Evolutionary conservation across 2,329 filamentous ascomycete species (phyloP), one percentile per base, ranked within the genome.

Genomic region (Pseudocercospora eumusae): DNA sequence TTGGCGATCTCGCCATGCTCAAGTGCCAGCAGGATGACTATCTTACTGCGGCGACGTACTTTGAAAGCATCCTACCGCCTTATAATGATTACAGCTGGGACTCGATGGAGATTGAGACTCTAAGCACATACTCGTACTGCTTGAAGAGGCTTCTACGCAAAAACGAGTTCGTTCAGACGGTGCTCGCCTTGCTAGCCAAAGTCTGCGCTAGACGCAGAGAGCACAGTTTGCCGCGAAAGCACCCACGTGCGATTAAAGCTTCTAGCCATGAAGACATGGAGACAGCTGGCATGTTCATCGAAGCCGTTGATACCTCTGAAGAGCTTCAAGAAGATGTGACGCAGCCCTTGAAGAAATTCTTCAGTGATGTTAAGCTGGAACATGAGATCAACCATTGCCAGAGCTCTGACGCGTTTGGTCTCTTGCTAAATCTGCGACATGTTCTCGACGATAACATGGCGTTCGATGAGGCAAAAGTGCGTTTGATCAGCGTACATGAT

Each of bases 91-190:
- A 84, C 60, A 85, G 88, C 50, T 98, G 95, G 93, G 86, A 84
- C 57, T 80, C 88, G 0, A 81, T 96, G 11, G 92, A 98, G 72
- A 80, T 92, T 3, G 89, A 89, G 0, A 90, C 96, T 84, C 82
- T 98, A 5, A 85, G 91, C 66, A 89, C 97, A 82, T 95, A 97
- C 73, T 86, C 90, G 0, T 84, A 85, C 54, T 98, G 93, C 74
- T 82, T 99, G 27, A 88, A 90, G 66, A 84, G 91, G 68, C 83
- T 96, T 27, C 82, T 89, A 54, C 86, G 87, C 13, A 86, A 87
- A 63, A 89, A 93, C 57, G 91, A 96, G 64, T 96, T 92, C 70
- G 86, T 93, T 15, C 85, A 86, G 23, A 87, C 90, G 8, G 82
- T 91, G 8, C 80, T 97, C 13, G 89, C 89, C 69, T 79, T 97